These are phyloP conservation scores for Zygosaccharomyces lentus DNA, from an alignment of 805 yeast genomes.

Conservation along the genomic window DNA sequence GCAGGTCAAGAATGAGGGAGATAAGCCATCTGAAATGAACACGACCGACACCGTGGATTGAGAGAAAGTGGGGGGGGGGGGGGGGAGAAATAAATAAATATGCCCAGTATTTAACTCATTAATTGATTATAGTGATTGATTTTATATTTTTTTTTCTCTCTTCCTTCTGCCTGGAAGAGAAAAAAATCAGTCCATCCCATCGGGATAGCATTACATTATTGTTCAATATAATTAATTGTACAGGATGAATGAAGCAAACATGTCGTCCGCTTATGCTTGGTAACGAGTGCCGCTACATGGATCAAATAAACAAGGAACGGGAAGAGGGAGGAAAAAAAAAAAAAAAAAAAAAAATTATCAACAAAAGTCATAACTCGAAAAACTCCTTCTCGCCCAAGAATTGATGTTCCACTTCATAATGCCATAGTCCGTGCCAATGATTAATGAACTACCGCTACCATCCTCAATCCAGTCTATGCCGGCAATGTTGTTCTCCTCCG, in stretches of 20 bases:
- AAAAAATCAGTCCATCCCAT: too few relatives aligned
- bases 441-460: conserved; percentile 46
- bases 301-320: too few relatives aligned
- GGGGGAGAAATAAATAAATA: neutral
- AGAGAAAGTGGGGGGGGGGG: neutral
- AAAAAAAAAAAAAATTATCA: conserved; percentile 17
- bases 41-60: conserved; percentile 43
- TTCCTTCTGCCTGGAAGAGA: too few relatives aligned
- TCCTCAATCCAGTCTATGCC: conserved; percentile 59
- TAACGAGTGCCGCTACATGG: neutral
- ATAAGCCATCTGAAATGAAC: conserved; percentile 13
- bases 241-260: neutral
- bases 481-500: conserved; percentile 47
- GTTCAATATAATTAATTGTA: too few relatives aligned
- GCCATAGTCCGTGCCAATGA: conserved; percentile 65
- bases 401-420: conserved; percentile 67
- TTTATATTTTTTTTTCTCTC: too few relatives aligned
- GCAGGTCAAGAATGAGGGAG: conserved; percentile 12
- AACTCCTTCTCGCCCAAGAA: conserved; percentile 56
- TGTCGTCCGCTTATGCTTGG: neutral
- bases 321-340: too few relatives aligned
- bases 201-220: too few relatives aligned
- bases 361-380: conserved; percentile 50
- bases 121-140: neutral
- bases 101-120: neutral